These are phyloP conservation scores for Clitopilus hobsonii DNA, from an alignment of 768 basidiomycete species.

Conservation along the genomic window DNA sequence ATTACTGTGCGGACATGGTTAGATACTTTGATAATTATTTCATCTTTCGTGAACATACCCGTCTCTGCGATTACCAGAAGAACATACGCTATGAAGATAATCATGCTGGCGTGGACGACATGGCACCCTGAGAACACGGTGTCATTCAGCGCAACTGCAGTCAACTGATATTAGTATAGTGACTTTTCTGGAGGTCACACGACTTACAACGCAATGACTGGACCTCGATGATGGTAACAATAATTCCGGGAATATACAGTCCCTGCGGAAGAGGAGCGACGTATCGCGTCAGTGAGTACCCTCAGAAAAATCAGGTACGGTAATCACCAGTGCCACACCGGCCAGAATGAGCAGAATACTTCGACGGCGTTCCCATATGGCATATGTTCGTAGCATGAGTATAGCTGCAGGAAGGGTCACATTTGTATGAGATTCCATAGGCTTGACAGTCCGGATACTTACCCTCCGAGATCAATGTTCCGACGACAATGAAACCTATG, in stretches of 20 bases:
- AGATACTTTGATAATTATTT: no score
- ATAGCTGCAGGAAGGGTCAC: not conserved
- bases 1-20: slow-evolving; percentile 25
- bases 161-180: not conserved
- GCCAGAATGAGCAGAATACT: not conserved
- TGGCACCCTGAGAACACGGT: not conserved
- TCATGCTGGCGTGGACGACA: not conserved
- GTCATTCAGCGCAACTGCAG: not conserved
- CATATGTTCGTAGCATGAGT: not conserved
- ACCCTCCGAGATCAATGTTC: not conserved
- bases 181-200: not conserved
- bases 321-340: not conserved
- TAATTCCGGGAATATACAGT: not conserved
- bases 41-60: no score
- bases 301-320: no score
- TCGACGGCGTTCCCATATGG: not conserved
- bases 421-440: not conserved
- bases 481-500: not conserved
- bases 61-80: slow-evolving; percentile 1
- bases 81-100: not conserved
- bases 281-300: no score
- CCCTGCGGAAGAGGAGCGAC: not conserved
- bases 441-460: not conserved
- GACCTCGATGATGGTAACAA: not conserved
- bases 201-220: not conserved